A percentile compares a stretch with the other conserved stretches of the same genome.
phyloP scores from a whole-genome alignment of 768 basidiomycete genomes.

The Pleurotus eryngii region DNA sequence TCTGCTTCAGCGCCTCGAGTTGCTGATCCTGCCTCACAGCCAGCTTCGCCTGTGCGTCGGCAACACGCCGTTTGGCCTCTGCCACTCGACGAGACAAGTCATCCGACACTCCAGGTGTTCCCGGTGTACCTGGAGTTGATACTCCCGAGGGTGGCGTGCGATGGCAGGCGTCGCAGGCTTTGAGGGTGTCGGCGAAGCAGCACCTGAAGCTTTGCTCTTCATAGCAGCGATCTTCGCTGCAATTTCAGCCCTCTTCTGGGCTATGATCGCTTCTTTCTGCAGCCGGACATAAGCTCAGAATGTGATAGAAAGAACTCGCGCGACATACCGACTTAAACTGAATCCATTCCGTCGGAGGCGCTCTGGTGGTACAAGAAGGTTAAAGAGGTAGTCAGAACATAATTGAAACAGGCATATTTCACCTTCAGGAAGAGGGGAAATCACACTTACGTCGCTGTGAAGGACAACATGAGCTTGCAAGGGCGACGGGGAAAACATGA shows the following conservation, averaged over 20 bases:
- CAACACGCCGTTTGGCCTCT: conserved; percentile 83
- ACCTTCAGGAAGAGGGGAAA: conserved; percentile 52
- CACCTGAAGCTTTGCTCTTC: conserved; percentile 35
- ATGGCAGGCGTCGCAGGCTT: conserved; percentile 29
- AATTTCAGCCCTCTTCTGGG: conserved; percentile 81
- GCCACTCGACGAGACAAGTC: conserved; percentile 72
- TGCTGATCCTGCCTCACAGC: conserved; percentile 70
- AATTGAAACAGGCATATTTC: conserved; percentile 56
- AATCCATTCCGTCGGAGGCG: conserved; percentile 39
- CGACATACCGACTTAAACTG: conserved; percentile 41
- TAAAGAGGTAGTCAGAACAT: conserved; percentile 65
- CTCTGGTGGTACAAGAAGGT: conserved; percentile 57
- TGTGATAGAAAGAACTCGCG: not conserved
- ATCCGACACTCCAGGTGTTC: conserved; percentile 42
- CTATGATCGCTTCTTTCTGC: conserved; percentile 64
- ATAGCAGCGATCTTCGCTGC: conserved; percentile 82
- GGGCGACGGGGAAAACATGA: not conserved
- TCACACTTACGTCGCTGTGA: conserved; percentile 68
- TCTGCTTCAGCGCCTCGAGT: conserved; percentile 86
- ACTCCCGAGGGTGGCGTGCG: conserved; percentile 39
- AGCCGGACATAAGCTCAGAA: conserved; percentile 10
- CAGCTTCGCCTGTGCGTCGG: conserved; percentile 75
- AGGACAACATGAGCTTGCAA: conserved; percentile 18
- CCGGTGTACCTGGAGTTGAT: conserved; percentile 23
- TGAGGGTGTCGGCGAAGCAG: conserved; percentile 34